Base-by-base conservation (phyloP, 345 rosid species). In the Rhodamnia rubescens region DNA sequence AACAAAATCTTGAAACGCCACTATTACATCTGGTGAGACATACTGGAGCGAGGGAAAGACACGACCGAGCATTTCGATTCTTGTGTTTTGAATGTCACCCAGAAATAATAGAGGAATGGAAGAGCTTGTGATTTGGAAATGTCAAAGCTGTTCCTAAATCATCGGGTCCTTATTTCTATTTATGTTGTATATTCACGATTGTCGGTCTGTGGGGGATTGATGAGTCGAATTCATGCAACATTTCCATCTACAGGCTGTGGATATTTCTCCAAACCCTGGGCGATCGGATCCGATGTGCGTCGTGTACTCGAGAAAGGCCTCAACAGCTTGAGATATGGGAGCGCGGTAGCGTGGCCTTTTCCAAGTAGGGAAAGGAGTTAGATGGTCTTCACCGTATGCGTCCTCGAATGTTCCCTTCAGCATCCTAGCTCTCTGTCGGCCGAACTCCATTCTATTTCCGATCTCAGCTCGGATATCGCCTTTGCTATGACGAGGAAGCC, bases 261-360 rank as follows among this genome's bases (percentile, higher is more conserved):
- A 97, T 88, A 92, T 95, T 88, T 95, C 99, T 90, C 98, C 98
- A 16, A 95, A 93, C 86, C 97, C 96, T 5, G 98, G 96, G 83
- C 94, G 90, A 50, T 90, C 97, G 4, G 99, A 97, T 89, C 98
- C 98, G 2, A 93, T 95, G 98, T 91, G 92, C 88, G 84, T 95
- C 55, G 98, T 97, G 40, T 92, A 90, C 91, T 95, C 98, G 2
- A 93, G 93, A 89, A 97, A 95, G 89, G 90, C 91, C 36, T 87
- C 89, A 8, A 53, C 88, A 50, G 93, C 92, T 81, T 93, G 87
- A 90, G 87, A 84, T 11, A 36, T 29, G 6, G 16, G 22, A 64
- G 75, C 40, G 75, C 14, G 5, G 69, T 54, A 78, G 36, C 32
- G 49, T 59, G n/a, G 14, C 18, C 29, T 5, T 15, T 26, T 64